phyloP scores from a whole-genome alignment of 495 filamentous ascomycete species.

The Sordaria brevicollis region DNA sequence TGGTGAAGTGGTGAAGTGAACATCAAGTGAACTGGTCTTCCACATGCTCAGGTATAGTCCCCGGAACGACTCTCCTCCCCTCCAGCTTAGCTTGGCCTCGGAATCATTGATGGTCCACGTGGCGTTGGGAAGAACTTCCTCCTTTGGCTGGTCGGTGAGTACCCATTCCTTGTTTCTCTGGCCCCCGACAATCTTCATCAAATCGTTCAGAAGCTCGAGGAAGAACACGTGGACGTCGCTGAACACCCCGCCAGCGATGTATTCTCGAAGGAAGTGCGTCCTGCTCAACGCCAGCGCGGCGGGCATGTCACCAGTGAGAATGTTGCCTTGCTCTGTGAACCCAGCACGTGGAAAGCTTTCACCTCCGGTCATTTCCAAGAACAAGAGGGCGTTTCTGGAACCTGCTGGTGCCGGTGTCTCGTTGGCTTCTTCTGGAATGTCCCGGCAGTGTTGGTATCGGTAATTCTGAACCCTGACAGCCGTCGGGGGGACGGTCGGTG shows the following conservation, averaged over 20 bases:
- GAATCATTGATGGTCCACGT: not conserved
- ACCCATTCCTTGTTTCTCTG: not conserved
- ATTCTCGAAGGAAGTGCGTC: not conserved
- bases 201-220: not conserved
- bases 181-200: not conserved
- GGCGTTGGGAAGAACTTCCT: not conserved
- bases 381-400: not conserved
- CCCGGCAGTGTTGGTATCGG: not conserved
- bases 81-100: not conserved
- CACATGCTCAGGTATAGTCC: too few relatives aligned
- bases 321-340: not conserved
- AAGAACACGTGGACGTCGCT: not conserved
- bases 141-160: not conserved
- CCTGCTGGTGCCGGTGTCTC: not conserved
- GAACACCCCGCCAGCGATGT: not conserved
- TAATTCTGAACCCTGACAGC: not conserved
- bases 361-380: not conserved
- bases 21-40: not conserved
- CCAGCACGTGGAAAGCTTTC: not conserved
- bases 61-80: not conserved
- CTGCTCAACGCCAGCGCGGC: not conserved
- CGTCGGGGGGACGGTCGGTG: not conserved
- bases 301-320: not conserved
- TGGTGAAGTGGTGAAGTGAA: not conserved
- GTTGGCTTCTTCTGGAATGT: not conserved